Conservation (phyloP, 2,329 filamentous ascomycete genomes). For the Fusarium sp. region DNA sequence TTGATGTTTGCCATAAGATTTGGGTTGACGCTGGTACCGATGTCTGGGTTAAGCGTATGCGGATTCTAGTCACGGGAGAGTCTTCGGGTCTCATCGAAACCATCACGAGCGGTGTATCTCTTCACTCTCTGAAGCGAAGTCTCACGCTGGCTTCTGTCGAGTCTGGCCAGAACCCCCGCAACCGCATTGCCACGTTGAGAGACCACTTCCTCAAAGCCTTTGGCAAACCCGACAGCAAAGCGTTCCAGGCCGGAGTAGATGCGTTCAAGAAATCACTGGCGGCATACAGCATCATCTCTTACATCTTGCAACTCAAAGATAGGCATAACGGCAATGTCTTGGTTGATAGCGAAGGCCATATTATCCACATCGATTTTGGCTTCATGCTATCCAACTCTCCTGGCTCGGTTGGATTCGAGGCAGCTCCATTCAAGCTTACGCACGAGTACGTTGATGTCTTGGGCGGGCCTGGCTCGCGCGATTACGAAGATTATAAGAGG, state of each 20-base stretch:
- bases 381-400: conserved; percentile 91
- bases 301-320: conserved; percentile 85
- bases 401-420: conserved; percentile 84
- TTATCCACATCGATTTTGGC: conserved; percentile 89
- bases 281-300: conserved; percentile 86
- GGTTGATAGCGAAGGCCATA: conserved; percentile 85
- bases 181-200: conserved; percentile 80
- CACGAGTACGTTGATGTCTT: conserved; percentile 87
- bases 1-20: conserved; percentile 81
- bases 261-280: conserved; percentile 84
- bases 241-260: conserved; percentile 76
- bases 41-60: conserved; percentile 91
- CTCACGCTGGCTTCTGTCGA: conserved; percentile 79
- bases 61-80: conserved; percentile 85
- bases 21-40: conserved; percentile 78
- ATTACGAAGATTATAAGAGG: conserved; percentile 79
- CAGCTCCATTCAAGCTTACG: conserved; percentile 86
- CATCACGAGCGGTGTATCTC: conserved; percentile 87
- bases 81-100: conserved; percentile 87
- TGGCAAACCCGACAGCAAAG: conserved; percentile 72
- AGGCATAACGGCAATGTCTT: conserved; percentile 88
- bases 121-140: conserved; percentile 85
- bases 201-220: conserved; percentile 87
- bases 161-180: conserved; percentile 74
- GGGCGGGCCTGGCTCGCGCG: conserved; percentile 73